A percentile compares a stretch with the other conserved stretches of the same genome.
Evolutionary conservation across 208 protist species (phyloP).

Genomic region (Leishmania aethiopica): DNA sequence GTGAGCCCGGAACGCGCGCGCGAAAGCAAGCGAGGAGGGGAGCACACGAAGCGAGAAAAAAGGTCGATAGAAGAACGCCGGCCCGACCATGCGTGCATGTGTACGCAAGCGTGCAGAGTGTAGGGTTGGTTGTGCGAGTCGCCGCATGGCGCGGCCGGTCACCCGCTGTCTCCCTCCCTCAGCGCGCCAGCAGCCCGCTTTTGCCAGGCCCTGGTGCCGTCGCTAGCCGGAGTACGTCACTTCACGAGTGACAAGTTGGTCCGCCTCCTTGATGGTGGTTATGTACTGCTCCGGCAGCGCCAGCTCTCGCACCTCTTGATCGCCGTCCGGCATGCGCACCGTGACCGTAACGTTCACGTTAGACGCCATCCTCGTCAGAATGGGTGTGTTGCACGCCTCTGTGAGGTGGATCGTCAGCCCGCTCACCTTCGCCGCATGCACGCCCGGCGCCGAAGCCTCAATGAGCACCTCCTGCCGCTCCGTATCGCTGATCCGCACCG

Average conservation of each 20-base stretch:
- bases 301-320: slow-evolving; percentile 30
- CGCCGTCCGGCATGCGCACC: slow-evolving; percentile 29
- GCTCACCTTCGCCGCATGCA: slow-evolving; percentile 28
- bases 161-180: background rate
- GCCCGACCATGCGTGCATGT: background rate
- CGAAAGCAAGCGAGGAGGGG: background rate
- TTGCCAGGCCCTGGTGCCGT: background rate
- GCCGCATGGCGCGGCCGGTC: background rate
- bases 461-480: slow-evolving; percentile 36
- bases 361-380: slow-evolving; percentile 32
- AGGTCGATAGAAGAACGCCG: background rate
- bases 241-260: slow-evolving; percentile 19
- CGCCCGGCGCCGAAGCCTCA: slow-evolving; percentile 23
- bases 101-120: background rate
- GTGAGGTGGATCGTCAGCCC: slow-evolving; percentile 21
- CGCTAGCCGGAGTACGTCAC: slow-evolving; percentile 26
- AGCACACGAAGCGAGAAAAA: no score
- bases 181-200: background rate
- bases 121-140: background rate
- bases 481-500: slow-evolving; percentile 29
- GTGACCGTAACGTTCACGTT: slow-evolving; percentile 36
- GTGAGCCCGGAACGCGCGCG: background rate
- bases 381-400: slow-evolving; percentile 15
- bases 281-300: slow-evolving; percentile 41
- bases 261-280: slow-evolving; percentile 10